Percentiles rank a stretch among this genome's conserved stretches.
Conservation (phyloP, 169 alveolate species). For the Plasmodium gaboni region DNA sequence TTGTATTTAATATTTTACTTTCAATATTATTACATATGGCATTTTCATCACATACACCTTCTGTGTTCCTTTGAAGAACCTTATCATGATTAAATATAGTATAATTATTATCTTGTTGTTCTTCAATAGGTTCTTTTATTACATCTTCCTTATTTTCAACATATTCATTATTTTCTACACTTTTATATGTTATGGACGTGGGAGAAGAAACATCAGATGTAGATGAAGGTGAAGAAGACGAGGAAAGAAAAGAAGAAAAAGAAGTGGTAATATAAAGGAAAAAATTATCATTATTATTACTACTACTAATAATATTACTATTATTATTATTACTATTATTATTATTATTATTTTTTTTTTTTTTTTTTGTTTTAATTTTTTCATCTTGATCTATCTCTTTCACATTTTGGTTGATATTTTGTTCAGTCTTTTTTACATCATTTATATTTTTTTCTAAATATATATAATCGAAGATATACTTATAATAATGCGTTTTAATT, state of each 20-base stretch:
- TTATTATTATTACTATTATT: too few relatives aligned
- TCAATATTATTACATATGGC: neutral
- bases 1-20: neutral
- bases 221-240: slow-evolving; percentile 1
- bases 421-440: neutral
- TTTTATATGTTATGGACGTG: neutral
- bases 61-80: neutral
- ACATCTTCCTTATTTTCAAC: too few relatives aligned
- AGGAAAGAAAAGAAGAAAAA: neutral
- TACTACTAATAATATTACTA: too few relatives aligned
- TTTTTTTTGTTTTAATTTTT: neutral
- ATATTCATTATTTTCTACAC: too few relatives aligned
- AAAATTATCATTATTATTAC: neutral
- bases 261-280: neutral
- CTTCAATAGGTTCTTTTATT: too few relatives aligned
- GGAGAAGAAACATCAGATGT: neutral
- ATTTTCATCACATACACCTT: neutral
- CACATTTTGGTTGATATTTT: neutral
- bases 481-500: slow-evolving; percentile 8
- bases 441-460: neutral
- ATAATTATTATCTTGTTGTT: too few relatives aligned
- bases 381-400: neutral
- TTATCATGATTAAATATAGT: too few relatives aligned
- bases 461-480: neutral
- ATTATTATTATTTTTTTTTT: neutral